phyloP scores from a whole-genome alignment of 768 basidiomycete genomes.

The Postia placenta region DNA sequence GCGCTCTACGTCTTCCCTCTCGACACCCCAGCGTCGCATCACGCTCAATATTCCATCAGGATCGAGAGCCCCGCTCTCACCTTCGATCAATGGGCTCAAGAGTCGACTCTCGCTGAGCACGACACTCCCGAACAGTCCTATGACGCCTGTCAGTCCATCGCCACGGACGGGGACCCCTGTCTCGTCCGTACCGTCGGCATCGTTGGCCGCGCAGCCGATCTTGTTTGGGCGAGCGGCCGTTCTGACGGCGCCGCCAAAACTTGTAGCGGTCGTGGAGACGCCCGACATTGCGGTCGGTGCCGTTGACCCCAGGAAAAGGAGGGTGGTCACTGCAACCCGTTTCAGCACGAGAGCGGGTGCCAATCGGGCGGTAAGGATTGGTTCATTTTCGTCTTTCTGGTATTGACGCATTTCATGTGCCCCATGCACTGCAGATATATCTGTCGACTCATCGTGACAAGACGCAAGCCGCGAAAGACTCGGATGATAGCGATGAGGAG shows the following conservation, averaged over 20 bases:
- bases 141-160: slow-evolving; percentile 37
- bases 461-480: slow-evolving; percentile 24
- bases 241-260: slow-evolving; percentile 76
- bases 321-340: slow-evolving; percentile 82
- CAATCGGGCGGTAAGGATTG: slow-evolving; percentile 61
- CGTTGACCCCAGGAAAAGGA: slow-evolving; percentile 75
- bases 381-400: background rate
- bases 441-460: slow-evolving; percentile 77
- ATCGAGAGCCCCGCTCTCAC: slow-evolving; percentile 29
- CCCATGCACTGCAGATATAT: slow-evolving; percentile 47
- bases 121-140: slow-evolving; percentile 34
- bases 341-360: slow-evolving; percentile 83
- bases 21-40: slow-evolving; percentile 36
- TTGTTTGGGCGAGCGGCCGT: slow-evolving; percentile 68
- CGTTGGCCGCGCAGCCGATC: slow-evolving; percentile 33
- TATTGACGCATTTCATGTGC: background rate
- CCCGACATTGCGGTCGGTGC: slow-evolving; percentile 88
- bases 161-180: slow-evolving; percentile 30
- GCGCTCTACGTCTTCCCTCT: slow-evolving; percentile 45
- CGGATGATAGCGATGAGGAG: slow-evolving; percentile 17
- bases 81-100: slow-evolving; percentile 20
- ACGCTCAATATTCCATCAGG: slow-evolving; percentile 20
- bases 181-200: slow-evolving; percentile 16
- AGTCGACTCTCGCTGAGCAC: slow-evolving; percentile 36
- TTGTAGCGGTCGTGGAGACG: slow-evolving; percentile 79